A percentile compares a stretch with the other conserved stretches of the same genome.
Evolutionary conservation across 2,329 filamentous ascomycete species (phyloP).

Genomic region (Clarireedia paspali): DNA sequence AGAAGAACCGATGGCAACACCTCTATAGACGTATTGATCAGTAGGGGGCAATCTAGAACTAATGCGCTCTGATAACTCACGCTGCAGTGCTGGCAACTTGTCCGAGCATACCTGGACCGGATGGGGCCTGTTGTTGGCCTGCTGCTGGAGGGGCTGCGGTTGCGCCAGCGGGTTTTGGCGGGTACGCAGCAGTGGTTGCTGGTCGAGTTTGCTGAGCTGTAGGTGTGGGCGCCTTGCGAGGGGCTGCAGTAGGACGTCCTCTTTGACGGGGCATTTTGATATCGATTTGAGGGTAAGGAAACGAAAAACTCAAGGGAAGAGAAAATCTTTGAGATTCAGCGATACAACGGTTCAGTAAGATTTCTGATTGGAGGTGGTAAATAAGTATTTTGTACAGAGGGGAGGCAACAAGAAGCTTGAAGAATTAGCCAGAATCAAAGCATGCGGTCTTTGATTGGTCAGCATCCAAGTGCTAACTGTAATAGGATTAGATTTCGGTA

Average conservation of each 20-base stretch:
- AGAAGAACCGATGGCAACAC: slow-evolving; percentile 91
- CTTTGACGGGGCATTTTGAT: slow-evolving; percentile 70
- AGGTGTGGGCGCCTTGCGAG: slow-evolving; percentile 39
- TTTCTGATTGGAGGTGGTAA: not conserved
- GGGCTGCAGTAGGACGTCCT: slow-evolving; percentile 56
- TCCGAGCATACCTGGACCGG: slow-evolving; percentile 80
- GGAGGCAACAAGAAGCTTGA: not conserved
- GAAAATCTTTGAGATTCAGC: not conserved
- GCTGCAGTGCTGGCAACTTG: slow-evolving; percentile 98
- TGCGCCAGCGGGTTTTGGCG: slow-evolving; percentile 43
- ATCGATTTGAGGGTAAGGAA: not conserved
- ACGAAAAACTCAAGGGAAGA: not conserved
- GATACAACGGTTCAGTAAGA: too few species aligned
- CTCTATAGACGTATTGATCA: slow-evolving; percentile 43
- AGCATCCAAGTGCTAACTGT: not conserved
- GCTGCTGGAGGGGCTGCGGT: slow-evolving; percentile 40
- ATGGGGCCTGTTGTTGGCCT: slow-evolving; percentile 28
- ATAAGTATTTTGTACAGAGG: not conserved
- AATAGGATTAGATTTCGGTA: not conserved
- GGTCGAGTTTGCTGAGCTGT: slow-evolving; percentile 58
- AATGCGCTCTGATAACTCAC: slow-evolving; percentile 50
- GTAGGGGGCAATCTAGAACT: not conserved
- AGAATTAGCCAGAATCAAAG: not conserved
- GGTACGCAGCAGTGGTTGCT: slow-evolving; percentile 53
- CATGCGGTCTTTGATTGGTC: too few species aligned